Percentiles rank a stretch among this genome's conserved stretches.
phyloP scores from a whole-genome alignment of 371 early-diverging fungal species.

The Mortierella sp. region DNA sequence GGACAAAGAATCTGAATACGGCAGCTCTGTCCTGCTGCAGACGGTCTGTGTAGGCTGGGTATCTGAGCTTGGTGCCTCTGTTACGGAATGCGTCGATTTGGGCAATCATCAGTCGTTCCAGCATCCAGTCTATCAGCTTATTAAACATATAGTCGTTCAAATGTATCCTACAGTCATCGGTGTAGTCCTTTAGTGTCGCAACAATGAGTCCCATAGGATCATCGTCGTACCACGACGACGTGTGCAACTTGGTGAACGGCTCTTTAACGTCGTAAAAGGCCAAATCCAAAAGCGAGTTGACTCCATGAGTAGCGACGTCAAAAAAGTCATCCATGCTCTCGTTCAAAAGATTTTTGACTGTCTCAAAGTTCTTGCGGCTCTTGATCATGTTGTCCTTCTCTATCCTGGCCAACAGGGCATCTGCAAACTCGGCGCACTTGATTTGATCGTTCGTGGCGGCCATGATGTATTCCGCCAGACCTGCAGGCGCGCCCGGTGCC shows the following conservation, averaged over 20 bases:
- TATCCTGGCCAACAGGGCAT: conserved; percentile 78
- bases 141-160: conserved; percentile 88
- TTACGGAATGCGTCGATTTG: conserved; percentile 88
- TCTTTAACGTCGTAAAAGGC: conserved; percentile 85
- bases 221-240: conserved; percentile 89
- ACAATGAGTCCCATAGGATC: conserved; percentile 86
- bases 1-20: conserved; percentile 76
- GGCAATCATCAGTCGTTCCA: conserved; percentile 85
- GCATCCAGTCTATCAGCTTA: conserved; percentile 84
- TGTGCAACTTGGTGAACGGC: conserved; percentile 80
- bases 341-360: conserved; percentile 72
- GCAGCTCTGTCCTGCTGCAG: conserved; percentile 75
- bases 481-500: conserved; percentile 75
- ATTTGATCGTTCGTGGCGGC: conserved; percentile 95
- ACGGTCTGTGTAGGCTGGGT: conserved; percentile 68
- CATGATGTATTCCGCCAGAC: conserved; percentile 93
- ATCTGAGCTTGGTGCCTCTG: conserved; percentile 82
- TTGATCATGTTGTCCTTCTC: conserved; percentile 59
- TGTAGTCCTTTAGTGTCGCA: conserved; percentile 93
- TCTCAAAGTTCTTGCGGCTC: conserved; percentile 27
- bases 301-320: conserved; percentile 79
- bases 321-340: conserved; percentile 85
- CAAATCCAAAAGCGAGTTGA: conserved; percentile 82
- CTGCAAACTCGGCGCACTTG: conserved; percentile 90
- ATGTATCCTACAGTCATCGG: conserved; percentile 83